Base-by-base conservation (phyloP, 768 basidiomycete species). In the Lactifluus pinguis region DNA sequence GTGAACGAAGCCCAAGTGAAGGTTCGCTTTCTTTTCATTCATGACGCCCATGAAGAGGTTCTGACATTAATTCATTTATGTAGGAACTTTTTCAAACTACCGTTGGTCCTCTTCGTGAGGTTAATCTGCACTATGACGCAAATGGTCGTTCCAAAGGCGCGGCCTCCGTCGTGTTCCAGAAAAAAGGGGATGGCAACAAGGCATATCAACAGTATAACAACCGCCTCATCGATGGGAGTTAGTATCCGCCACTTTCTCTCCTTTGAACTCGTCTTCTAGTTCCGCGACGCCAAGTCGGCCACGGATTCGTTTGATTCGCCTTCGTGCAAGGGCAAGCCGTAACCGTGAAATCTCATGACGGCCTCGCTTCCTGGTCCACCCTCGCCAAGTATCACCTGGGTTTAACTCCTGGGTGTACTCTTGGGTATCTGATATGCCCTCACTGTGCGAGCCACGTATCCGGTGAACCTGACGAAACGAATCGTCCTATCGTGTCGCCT, bases 151-250 rank as follows among this genome's bases (percentile, higher is more conserved):
- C 91, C 49, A 95, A 94, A 71, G 97, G 97, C 60, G 79, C 86
- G 62, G 95, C 95, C 39, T 82, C 87, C 14, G 87, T 99, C 60
- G 78, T 83, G 67, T 98, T 98, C 80, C 77, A 79, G 68, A 83
- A 81, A 69, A 87, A 86, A 69, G 95, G 93, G 60, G 92, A 95
- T 69, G 97, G 87, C 60, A 84, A 84, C 72, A 92, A 87, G 80
- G 97, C 97, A 3, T 94, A 86, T 74, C 81, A 88, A 68, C 84
- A 91, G 66, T 99, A 98, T 80, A 92, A 99, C 83, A 92, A 91
- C 78, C 88, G 97, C 73, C 89, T 98, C 77, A 95, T 99, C 84
- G 97, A 99, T 87, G 93, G 94, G 80, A 97, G 97, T 99, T 89
- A 93, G 97, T 98, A 89, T 81, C 84, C 78, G 77, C 80, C 71